Evolutionary conservation across 345 rosid genomes (phyloP), one percentile per base, ranked within the genome.

Genomic region (Dipteronia dyeriana): DNA sequence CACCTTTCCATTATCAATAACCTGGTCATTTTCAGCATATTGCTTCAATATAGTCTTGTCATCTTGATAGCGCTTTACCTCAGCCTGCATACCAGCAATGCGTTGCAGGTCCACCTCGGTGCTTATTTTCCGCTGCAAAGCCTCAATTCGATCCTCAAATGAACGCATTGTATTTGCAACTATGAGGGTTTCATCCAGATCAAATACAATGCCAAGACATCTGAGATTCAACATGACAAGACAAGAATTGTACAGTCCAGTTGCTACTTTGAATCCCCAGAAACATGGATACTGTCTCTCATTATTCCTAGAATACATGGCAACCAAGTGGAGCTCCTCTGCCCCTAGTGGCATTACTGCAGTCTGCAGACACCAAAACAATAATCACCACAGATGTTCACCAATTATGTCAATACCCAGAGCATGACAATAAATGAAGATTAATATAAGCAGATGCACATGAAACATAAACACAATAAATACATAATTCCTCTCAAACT

Each of bases 131-230:
- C 93, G 88, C 80, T 83, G 91, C 80, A 97, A 84, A 41, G 86
- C 91, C 34, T 94, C 97, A 66, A 94, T 97, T 84, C 88, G 90
- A 83, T 92, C 97, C 82, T 97, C 98, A 66, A 97, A 97, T 3
- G 99, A 91, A 3, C 96, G 93, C 97, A 91, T 90, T 54, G 99
- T 94, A 87, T 91, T 94, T 14, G 99, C 99, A 79, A 96, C 99
- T 53, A 97, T 83, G 16, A 97, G 92, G 45, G 99, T 97, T 83
- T 97, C 99, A 82, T 94, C 99, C 11, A 97, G 92, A 86, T 97
- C 98, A 90, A 97, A 97, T 66, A 97, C 99, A 76, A 97, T 97
- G 75, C 97, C 97, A 69, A 97, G 89, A 78, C 99, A 97, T 83
- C 98, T 91, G 78, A 92, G 88, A 76, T 97, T 92, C 82, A 97